Evolutionary conservation across 106 monocot genomes (phyloP).

Genomic region (Dioscorea alata): DNA sequence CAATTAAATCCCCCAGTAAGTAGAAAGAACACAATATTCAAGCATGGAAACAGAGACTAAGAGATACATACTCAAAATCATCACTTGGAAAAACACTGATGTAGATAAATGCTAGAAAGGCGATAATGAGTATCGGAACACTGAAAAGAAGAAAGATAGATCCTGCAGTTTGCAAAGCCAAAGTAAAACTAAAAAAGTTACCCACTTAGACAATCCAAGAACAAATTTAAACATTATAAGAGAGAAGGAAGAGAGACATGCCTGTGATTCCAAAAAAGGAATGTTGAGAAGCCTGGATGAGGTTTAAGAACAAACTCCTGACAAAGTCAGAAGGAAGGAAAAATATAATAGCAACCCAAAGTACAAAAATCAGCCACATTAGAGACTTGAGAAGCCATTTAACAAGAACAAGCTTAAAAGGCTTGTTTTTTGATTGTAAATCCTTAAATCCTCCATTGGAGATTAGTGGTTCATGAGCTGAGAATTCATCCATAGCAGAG

Average conservation of each 20-base stretch:
- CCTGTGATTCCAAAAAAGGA: constrained; percentile 58
- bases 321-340: constrained; percentile 24
- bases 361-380: constrained; percentile 54
- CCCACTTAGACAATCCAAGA: neutral
- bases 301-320: constrained; percentile 1
- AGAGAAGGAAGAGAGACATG: constrained; percentile 1
- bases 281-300: constrained; percentile 7
- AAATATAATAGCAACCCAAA: constrained; percentile 49
- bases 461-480: constrained; percentile 28
- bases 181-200: neutral
- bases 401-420: constrained; percentile 12
- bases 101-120: constrained; percentile 60
- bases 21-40: neutral
- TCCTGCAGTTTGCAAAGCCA: constrained; percentile 35
- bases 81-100: constrained; percentile 41
- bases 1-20: neutral
- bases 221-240: neutral
- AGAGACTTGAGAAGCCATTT: constrained; percentile 41
- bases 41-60: neutral
- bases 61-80: constrained; percentile 26
- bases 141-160: constrained; percentile 56
- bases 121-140: constrained; percentile 52
- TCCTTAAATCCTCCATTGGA: constrained; percentile 8
- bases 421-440: constrained; percentile 9
- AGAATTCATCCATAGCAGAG: constrained; percentile 26